Percentiles rank a stretch among this genome's conserved stretches.
These are phyloP conservation scores for Scedosporium minutisporum DNA, from an alignment of 2,329 filamentous ascomycete species.

Conservation along the genomic window DNA sequence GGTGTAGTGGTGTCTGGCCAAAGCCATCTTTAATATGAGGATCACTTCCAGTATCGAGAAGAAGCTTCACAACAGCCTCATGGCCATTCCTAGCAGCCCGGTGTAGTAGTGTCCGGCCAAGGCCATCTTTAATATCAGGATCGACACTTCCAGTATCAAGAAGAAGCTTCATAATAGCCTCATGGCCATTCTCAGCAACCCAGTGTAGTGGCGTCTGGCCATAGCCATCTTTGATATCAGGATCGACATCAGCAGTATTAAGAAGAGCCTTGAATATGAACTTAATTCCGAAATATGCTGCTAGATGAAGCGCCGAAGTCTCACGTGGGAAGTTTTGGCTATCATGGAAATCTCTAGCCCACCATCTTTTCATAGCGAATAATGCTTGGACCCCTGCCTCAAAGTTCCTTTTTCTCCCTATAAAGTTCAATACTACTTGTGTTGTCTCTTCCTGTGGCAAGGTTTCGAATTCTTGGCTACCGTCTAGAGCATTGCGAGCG, in stretches of 20 bases:
- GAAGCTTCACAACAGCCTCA: too few relatives aligned
- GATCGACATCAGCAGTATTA: too few relatives aligned
- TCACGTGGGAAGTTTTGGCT: not conserved
- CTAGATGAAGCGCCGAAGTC: not conserved
- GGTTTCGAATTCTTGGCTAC: not conserved
- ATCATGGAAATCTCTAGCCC: not conserved
- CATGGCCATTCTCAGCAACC: too few relatives aligned
- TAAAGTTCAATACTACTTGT: not conserved
- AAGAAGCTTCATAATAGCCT: too few relatives aligned
- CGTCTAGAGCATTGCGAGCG: conserved; percentile 10
- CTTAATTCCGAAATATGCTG: not conserved
- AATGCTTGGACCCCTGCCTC: not conserved
- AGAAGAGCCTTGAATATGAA: too few relatives aligned
- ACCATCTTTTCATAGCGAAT: not conserved
- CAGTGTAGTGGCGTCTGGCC: too few relatives aligned
- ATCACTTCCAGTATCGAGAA: not conserved
- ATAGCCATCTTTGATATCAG: too few relatives aligned
- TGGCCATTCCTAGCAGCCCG: too few relatives aligned
- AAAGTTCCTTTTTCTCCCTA: not conserved
- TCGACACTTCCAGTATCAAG: too few relatives aligned
- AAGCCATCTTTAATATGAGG: not conserved
- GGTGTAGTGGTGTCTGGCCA: not conserved
- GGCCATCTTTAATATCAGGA: too few relatives aligned
- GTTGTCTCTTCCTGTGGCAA: not conserved
- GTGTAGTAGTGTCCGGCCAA: too few relatives aligned